Base-by-base conservation (phyloP, 2,329 filamentous ascomycete genomes). In the Colletotrichum phormii region DNA sequence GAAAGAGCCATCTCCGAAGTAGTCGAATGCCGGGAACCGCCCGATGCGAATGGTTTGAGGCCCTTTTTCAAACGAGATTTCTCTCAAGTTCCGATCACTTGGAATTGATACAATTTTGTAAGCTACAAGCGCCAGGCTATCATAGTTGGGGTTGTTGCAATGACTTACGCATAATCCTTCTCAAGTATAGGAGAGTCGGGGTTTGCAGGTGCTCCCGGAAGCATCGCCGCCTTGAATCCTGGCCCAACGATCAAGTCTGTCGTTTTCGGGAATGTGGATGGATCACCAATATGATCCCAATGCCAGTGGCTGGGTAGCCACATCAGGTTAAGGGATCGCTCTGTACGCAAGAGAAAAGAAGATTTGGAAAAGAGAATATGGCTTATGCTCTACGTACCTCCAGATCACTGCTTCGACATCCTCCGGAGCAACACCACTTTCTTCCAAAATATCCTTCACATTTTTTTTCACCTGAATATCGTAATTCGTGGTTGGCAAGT, bases 1-100 rank as follows among this genome's bases (percentile, higher is more conserved):
- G 64, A 85, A 82, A 1, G 79, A 82, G 1, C 84, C 83, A 46
- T 85, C 84, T 11, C 80, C 82, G 69, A 85, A 85, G 73, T 82
- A 84, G 76, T 86, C 84, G 60, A 80, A 78, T 0, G 84, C 82
- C 22, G 77, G 78, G 67, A 83, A 84, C 1, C 76, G 68, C 0
- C 82, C 83, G 55, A 85, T 83, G 51, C 77, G 80, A 31, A 81
- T 68, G 8, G 75, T 66, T 11, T 75, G 24, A 3, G 63, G 53
- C 1, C 72, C 73, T 35, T 77, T 62, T 29, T 74, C 35, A 64
- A 81, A 81, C 24, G 63, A 67, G 11, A 80, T 77, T 69, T 81
- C 79, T 5, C 75, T 74, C 4, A 81, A 72, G 29, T 75, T 77
- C 0, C 80, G 79, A 15, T 9, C 42, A 46, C 42, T 46, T 46